phyloP scores from a whole-genome alignment of 306 rosid genomes.

The Astragalus membranaceus region DNA sequence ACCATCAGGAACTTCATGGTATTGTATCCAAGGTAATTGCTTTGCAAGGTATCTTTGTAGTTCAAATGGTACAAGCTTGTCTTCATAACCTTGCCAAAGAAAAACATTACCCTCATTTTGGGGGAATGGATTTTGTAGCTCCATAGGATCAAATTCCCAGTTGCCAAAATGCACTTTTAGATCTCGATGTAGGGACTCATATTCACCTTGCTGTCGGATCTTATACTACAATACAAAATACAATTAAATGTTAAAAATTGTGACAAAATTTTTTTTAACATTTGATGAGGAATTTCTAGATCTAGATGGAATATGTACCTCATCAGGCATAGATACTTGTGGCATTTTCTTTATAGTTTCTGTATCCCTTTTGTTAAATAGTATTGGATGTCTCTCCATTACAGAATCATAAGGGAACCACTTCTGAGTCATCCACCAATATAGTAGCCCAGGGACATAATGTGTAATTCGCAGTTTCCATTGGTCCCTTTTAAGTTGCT shows the following conservation, averaged over 20 bases:
- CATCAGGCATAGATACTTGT: constrained; percentile 10
- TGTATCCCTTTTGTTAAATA: constrained; percentile 20
- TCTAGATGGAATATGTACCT: constrained; percentile 2
- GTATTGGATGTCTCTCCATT: constrained; percentile 23
- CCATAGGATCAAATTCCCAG: constrained; percentile 34
- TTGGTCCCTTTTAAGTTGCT: constrained; percentile 26
- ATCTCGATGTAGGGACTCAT: constrained; percentile 26
- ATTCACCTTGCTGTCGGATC: constrained; percentile 25
- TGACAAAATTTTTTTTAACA: neutral
- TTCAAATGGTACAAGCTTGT: constrained; percentile 28
- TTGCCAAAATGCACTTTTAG: constrained; percentile 27
- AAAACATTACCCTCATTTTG: constrained; percentile 8
- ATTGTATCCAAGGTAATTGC: constrained; percentile 35
- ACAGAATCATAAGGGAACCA: constrained; percentile 26
- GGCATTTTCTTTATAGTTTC: constrained; percentile 25
- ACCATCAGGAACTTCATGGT: constrained; percentile 29
- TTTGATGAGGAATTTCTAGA: no score
- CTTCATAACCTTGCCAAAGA: constrained; percentile 33
- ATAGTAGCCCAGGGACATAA: constrained; percentile 18
- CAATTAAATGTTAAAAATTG: neutral
- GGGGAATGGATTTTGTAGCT: constrained; percentile 16
- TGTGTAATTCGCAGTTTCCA: constrained; percentile 30
- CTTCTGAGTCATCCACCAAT: constrained; percentile 41
- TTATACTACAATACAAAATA: constrained; percentile 8
- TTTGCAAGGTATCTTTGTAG: constrained; percentile 20